Percentiles rank a stretch among this genome's conserved stretches.
Conservation (phyloP, 2,329 filamentous ascomycete genomes). For the Aureobasidium namibiae region DNA sequence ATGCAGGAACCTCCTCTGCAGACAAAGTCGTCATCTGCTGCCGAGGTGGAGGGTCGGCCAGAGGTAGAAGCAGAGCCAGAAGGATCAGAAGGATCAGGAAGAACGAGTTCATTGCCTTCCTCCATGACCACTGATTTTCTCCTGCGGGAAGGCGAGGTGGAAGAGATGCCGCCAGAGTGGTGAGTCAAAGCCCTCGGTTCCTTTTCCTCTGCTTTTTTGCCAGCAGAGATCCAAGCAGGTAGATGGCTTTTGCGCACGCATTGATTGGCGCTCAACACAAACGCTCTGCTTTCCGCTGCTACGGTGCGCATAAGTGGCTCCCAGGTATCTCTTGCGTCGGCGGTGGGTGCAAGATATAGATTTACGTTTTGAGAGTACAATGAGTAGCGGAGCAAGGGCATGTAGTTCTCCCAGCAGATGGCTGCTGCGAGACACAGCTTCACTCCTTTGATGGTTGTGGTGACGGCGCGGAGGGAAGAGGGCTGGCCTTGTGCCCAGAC, state of each 20-base stretch:
- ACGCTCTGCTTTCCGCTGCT: conserved; percentile 72
- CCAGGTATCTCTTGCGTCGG: conserved; percentile 79
- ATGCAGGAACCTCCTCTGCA: conserved; percentile 77
- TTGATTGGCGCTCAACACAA: conserved; percentile 81
- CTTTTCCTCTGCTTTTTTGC: neutral
- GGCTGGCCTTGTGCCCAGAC: conserved; percentile 85
- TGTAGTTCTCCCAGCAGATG: conserved; percentile 97
- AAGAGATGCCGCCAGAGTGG: neutral
- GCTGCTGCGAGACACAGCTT: conserved; percentile 74
- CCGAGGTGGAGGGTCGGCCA: conserved; percentile 7
- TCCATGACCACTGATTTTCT: conserved; percentile 25
- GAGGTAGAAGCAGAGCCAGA: conserved; percentile 8
- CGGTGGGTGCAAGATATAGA: conserved; percentile 82
- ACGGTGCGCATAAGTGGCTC: conserved; percentile 72
- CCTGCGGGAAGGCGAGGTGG: neutral
- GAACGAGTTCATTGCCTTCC: conserved; percentile 49
- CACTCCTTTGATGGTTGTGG: conserved; percentile 69
- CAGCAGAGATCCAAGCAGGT: conserved; percentile 47
- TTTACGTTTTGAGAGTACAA: conserved; percentile 89
- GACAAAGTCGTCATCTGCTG: conserved; percentile 43
- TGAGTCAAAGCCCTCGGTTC: neutral
- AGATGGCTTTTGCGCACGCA: conserved; percentile 55
- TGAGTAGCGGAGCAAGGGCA: conserved; percentile 76
- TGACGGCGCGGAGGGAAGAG: conserved; percentile 68
- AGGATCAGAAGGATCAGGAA: conserved; percentile 24